Base-by-base conservation (phyloP, 2,329 filamentous ascomycete genomes). In the Diplodia intermedia region DNA sequence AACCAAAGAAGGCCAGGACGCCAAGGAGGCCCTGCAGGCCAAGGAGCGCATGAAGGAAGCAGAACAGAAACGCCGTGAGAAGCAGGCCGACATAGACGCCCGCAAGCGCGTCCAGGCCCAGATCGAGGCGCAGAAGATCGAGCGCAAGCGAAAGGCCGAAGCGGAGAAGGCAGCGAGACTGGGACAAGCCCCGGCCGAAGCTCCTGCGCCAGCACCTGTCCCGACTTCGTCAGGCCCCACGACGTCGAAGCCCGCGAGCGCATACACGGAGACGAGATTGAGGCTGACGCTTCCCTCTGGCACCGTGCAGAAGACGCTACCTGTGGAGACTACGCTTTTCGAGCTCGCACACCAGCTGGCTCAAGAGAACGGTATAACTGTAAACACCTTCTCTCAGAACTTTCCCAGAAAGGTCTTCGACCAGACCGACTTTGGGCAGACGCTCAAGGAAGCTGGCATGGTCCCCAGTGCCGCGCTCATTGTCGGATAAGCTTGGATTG, bases 11-110 rank as follows among this genome's bases (percentile, higher is more conserved):
- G 86, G 86, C 0, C 92, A 97, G 73, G 93, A 97, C 70, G 84
- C 90, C 69, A 97, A 97, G 82, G 95, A 99, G 78, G 91, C 97
- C 70, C 84, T 98, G 23, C 84, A 89, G 74, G 90, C 90, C 75
- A 95, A 97, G 78, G 92, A 98, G 82, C 92, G 93, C 77, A 88
- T 97, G 77, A 97, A 97, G 80, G 93, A 97, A 73, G 94, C 93
- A 0, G 90, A 90, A 65, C 88, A 89, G 74, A 97, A 97, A 84
- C 89, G 90, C 66, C 88, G 90, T 75, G 95, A 99, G 82, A 97
- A 97, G 83, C 82, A 87, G 52, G 92, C 91, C 18, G 95, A 98
- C 65, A 79, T 90, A 9, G 92, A 93, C 53, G 94, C 93, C 12
- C 95, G 94, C 84, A 92, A 90, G 80, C 88, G 91, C 43, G 94